A percentile compares a stretch with the other conserved stretches of the same genome.
phyloP scores from a whole-genome alignment of 768 basidiomycete species.

The Inosperma sp. region DNA sequence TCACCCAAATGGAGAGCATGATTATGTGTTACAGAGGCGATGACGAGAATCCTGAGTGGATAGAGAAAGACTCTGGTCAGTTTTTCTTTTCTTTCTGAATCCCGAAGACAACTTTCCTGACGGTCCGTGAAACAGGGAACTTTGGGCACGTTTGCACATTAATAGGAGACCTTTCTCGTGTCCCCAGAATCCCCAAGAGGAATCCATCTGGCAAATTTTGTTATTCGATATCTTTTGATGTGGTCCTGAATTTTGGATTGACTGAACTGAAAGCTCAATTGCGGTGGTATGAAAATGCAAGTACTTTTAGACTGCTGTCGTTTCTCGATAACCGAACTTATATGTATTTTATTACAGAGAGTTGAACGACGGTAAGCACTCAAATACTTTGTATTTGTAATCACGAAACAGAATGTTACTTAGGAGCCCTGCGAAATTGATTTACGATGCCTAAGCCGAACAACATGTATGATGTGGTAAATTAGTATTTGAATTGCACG shows the following conservation, averaged over 20 bases:
- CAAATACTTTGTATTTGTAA: not conserved
- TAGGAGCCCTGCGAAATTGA: not conserved
- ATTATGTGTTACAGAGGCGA: conserved; percentile 5
- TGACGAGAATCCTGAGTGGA: not conserved
- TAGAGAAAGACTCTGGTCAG: not conserved
- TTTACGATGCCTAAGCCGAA: too few species aligned
- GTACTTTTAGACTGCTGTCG: not conserved
- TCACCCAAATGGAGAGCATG: not conserved
- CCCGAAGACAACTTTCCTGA: not conserved
- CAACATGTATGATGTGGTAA: too few species aligned
- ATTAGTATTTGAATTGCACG: too few species aligned
- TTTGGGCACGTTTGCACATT: conserved; percentile 9
- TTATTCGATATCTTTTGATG: conserved; percentile 26
- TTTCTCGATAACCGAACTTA: not conserved
- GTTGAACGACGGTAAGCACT: not conserved
- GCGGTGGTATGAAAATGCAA: conserved; percentile 29
- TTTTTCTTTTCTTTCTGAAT: not conserved
- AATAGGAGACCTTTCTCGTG: not conserved
- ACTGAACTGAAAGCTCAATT: conserved; percentile 48
- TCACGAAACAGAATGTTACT: not conserved
- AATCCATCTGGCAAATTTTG: conserved; percentile 5
- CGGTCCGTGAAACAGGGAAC: not conserved
- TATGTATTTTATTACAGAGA: not conserved
- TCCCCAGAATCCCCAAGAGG: not conserved
- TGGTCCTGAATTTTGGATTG: conserved; percentile 45